Evolutionary conservation across 306 rosid species (phyloP).

Genomic region (Malus sieversii): DNA sequence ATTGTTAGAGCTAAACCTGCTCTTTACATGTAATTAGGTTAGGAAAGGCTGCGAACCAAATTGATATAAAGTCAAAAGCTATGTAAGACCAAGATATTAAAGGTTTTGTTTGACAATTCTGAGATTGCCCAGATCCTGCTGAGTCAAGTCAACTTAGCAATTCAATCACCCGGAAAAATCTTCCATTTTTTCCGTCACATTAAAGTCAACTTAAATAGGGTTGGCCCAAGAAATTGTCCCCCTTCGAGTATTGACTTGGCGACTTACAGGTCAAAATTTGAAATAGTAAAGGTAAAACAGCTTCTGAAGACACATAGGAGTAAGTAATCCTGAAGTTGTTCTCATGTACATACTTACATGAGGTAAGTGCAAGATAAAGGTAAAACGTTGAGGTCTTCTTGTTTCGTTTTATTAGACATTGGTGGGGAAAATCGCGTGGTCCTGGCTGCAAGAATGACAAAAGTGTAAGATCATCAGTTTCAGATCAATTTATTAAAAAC

Average conservation of each 20-base stretch:
- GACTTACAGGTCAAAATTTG: neutral
- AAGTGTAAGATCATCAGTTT: slow-evolving; percentile 18
- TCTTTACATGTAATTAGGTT: neutral
- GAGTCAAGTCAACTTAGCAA: slow-evolving; percentile 23
- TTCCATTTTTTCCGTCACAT: neutral
- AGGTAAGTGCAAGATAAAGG: slow-evolving; percentile 71
- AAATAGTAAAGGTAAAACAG: neutral
- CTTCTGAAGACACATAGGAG: slow-evolving; percentile 12
- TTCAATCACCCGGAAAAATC: neutral
- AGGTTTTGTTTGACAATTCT: neutral
- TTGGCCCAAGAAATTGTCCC: neutral
- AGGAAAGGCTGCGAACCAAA: neutral
- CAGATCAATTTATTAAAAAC: neutral
- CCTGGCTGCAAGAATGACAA: slow-evolving; percentile 77
- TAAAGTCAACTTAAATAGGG: neutral
- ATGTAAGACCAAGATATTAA: neutral
- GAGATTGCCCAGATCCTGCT: slow-evolving; percentile 4
- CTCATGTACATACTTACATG: slow-evolving; percentile 59
- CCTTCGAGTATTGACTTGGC: neutral
- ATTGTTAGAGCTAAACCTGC: neutral
- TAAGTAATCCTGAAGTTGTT: slow-evolving; percentile 1
- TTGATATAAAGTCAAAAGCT: neutral
- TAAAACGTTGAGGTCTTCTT: slow-evolving; percentile 81
- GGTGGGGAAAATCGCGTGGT: slow-evolving; percentile 63
- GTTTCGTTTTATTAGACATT: slow-evolving; percentile 81